Evolutionary conservation across 2,329 filamentous ascomycete species (phyloP), one percentile per base, ranked within the genome.

Genomic region (Aspergillus sclerotialis): DNA sequence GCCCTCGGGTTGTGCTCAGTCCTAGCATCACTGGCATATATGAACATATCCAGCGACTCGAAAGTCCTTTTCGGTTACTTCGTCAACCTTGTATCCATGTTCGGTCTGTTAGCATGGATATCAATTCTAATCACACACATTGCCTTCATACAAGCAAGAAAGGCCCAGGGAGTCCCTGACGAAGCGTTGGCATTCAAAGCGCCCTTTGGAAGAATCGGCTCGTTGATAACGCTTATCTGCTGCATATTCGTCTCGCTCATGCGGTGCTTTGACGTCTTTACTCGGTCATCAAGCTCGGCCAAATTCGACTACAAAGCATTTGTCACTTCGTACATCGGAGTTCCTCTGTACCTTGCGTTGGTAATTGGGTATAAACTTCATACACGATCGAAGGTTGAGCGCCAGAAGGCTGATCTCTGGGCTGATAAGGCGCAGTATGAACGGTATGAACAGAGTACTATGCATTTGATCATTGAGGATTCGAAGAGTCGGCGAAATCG

Each of bases 261-360:
- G 53, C 90, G 90, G 73, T 86, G 86, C 66, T 88, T 80, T 60
- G 70, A 74, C 35, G 76, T 82, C 31, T 88, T 90, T 55, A 64
- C 37, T 7, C 76, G 17, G 52, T 49, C 43, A 47, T 43, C 21
- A n/a, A 56, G 55, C 43, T 61, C 49, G 61, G 68, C 39, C 64
- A 67, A 35, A 63, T 82, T 84, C 39, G 72, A 82, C 53, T 80
- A 81, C 65, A 76, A 79, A 63, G 79, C 75, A 44, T 87, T 88
- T 59, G 73, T 88, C 55, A 85, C 80, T 0, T 82, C 80, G 21
- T 87, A 87, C 58, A 63, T 82, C 9, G 83, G 82, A 30, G 84
- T 89, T 45, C 84, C 84, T 2, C 58, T 88, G 21, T 89, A 85
- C 58, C 58, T 88, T 8, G 60, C 69, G 12, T 68, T 84, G 55